These are phyloP conservation scores for Tolypocladium sp. DNA, from an alignment of 2,329 filamentous ascomycete species.

Conservation along the genomic window DNA sequence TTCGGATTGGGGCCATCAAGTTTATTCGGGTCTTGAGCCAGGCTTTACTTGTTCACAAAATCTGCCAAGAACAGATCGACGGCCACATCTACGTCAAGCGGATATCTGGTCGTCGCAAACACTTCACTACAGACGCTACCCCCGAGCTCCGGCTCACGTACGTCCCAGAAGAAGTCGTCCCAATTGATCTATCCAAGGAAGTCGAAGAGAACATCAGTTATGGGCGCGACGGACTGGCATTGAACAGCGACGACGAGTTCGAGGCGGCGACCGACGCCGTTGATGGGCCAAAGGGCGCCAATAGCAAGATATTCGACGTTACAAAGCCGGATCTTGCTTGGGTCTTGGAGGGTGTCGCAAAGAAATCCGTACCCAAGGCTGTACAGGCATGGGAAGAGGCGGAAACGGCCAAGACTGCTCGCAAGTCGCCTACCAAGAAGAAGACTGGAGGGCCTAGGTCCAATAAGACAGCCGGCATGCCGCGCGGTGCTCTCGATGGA, in stretches of 20 bases:
- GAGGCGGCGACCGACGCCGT: conserved; percentile 27
- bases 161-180: conserved; percentile 66
- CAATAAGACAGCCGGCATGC: conserved; percentile 10
- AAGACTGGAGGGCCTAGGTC: conserved; percentile 7
- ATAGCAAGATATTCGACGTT: conserved; percentile 51
- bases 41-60: conserved; percentile 57
- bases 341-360: conserved; percentile 26
- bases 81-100: conserved; percentile 46
- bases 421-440: conserved; percentile 15
- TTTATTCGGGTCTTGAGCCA: conserved; percentile 75
- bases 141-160: conserved; percentile 74
- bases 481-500: conserved; percentile 26
- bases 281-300: conserved; percentile 8
- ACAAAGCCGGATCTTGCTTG: conserved; percentile 44
- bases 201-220: conserved; percentile 48
- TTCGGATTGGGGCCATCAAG: conserved; percentile 69
- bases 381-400: conserved; percentile 18
- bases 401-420: conserved; percentile 10
- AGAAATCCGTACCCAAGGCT: conserved; percentile 12
- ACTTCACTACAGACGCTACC: conserved; percentile 65
- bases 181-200: conserved; percentile 66
- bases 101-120: conserved; percentile 59
- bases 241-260: conserved; percentile 60
- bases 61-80: conserved; percentile 18
- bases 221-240: conserved; percentile 44